These are phyloP conservation scores for Botryotinia calthae DNA, from an alignment of 2,329 filamentous ascomycete genomes.

Conservation along the genomic window DNA sequence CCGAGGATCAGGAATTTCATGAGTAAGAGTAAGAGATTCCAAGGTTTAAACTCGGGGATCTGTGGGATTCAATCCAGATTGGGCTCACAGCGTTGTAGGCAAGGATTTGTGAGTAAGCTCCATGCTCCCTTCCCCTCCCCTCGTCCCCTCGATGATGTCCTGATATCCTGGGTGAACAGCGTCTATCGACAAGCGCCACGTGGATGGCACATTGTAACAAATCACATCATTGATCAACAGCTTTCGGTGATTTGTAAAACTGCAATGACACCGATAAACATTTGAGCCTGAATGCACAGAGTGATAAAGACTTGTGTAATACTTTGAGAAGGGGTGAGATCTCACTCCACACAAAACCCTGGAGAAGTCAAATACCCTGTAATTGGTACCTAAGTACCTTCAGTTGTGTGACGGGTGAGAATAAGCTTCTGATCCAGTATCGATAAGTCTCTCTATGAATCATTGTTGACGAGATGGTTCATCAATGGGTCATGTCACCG, in stretches of 20 bases:
- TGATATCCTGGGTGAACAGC: background rate
- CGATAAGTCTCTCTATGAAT: background rate
- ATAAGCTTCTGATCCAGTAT: constrained; percentile 3
- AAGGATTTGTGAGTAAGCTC: constrained; percentile 1
- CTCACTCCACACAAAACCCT: constrained; percentile 1
- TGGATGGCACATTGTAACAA: background rate
- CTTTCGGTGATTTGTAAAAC: background rate
- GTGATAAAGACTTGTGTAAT: background rate
- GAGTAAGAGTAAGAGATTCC: background rate
- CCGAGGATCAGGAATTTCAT: constrained; percentile 1
- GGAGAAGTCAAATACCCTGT: background rate
- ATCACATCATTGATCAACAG: background rate
- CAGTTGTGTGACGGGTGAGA: background rate
- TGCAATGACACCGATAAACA: background rate
- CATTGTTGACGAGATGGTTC: background rate
- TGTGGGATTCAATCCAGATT: constrained; percentile 1
- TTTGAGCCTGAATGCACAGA: background rate
- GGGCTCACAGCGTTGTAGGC: background rate
- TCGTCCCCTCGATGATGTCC: background rate
- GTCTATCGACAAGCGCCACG: constrained; percentile 13
- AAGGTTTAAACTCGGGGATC: background rate
- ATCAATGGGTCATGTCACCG: background rate
- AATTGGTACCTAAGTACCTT: background rate
- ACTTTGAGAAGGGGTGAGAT: background rate
- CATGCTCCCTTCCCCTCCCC: background rate